phyloP scores from a whole-genome alignment of 148 eudicot genomes.

The Talinum fruticosum region DNA sequence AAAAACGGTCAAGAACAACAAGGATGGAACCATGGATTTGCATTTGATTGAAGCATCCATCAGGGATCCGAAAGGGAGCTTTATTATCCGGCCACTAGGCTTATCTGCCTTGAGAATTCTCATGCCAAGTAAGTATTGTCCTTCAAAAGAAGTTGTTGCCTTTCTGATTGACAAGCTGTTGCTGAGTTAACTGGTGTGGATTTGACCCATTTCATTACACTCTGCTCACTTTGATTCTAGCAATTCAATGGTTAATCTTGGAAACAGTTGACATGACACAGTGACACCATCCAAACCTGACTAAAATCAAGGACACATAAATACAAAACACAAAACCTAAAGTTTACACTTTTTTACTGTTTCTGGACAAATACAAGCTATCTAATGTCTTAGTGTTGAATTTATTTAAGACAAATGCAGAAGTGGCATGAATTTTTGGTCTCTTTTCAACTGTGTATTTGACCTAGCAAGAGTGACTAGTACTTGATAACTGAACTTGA shows the following conservation, averaged over 20 bases:
- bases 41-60: slow-evolving; percentile 72
- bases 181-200: background rate
- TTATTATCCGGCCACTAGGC: slow-evolving; percentile 67
- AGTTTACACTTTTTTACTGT: too few species aligned
- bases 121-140: slow-evolving; percentile 73
- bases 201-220: background rate
- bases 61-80: slow-evolving; percentile 58
- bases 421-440: too few species aligned
- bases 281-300: background rate
- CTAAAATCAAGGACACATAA: too few species aligned
- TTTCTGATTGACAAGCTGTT: background rate
- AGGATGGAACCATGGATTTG: slow-evolving; percentile 89
- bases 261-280: background rate
- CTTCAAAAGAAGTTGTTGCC: background rate
- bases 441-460: too few species aligned
- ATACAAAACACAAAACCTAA: too few species aligned
- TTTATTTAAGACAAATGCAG: too few species aligned
- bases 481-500: too few species aligned
- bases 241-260: background rate
- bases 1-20: slow-evolving; percentile 71
- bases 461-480: too few species aligned
- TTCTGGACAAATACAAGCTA: too few species aligned
- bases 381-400: too few species aligned
- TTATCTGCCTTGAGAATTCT: slow-evolving; percentile 91
- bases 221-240: background rate